Conservation (phyloP, 148 eudicot species). For the Rheum nobile region DNA sequence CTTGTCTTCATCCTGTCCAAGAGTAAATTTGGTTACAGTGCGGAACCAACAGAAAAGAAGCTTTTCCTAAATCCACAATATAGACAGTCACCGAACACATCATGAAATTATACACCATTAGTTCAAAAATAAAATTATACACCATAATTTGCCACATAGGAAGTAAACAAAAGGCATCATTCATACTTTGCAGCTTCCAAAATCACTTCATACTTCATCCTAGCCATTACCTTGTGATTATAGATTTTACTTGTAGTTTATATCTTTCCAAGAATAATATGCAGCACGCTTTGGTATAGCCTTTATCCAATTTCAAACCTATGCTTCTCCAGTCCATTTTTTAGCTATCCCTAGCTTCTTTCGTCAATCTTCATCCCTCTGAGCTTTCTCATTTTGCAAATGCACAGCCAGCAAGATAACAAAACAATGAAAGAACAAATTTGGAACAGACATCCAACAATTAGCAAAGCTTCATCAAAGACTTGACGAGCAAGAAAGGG, state of each 20-base stretch:
- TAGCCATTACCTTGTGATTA: no score
- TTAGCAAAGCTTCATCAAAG: background rate
- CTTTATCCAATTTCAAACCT: background rate
- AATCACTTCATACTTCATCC: background rate
- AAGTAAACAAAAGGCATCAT: background rate
- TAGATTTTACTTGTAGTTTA: background rate
- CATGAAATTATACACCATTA: background rate
- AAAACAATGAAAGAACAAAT: background rate
- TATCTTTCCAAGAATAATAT: background rate
- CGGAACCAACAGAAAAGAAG: background rate
- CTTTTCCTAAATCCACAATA: background rate
- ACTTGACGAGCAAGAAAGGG: background rate
- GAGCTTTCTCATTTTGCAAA: background rate
- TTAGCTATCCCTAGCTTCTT: background rate
- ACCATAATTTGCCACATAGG: background rate
- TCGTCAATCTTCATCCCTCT: background rate
- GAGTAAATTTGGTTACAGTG: background rate
- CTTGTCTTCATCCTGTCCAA: slow-evolving; percentile 44
- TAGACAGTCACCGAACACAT: background rate
- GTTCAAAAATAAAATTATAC: background rate
- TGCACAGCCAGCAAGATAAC: background rate
- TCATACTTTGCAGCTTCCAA: background rate
- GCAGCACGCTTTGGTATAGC: background rate
- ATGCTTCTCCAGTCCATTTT: background rate
- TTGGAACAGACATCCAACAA: background rate